Evolutionary conservation across 78 protist genomes (phyloP), one percentile per base, ranked within the genome.

Genomic region (Pelomyxa schiedti): DNA sequence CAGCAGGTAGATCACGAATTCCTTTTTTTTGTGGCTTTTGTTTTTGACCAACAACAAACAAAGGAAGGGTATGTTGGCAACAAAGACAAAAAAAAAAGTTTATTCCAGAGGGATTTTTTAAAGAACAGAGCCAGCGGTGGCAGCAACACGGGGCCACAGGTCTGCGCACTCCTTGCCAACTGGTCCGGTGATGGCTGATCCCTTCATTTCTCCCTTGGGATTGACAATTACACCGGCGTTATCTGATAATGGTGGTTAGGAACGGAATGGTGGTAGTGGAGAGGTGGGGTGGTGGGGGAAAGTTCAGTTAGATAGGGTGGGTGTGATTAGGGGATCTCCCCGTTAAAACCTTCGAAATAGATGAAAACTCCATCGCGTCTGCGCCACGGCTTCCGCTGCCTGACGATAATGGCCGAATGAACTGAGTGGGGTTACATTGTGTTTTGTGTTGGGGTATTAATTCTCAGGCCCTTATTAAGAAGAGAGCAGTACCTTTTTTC

Each of bases 141-240:
- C 65, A 74, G 78, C 78, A 38, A 83, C 81, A 42, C 74, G 71
- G 76, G 99, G 99, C 99, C 99, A 98, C 52, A 97, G 72, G 58
- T 95, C 99, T 38, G 99, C 98, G 91, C 94, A 85, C 82, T 98
- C 99, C 90, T 96, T 95, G 74, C 95, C 97, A 41, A 97, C 96
- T 64, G 99, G 99, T 5, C 99, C 99, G 3, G 92, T 82, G 84
- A 98, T 86, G 76, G 92, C 95, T 1, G 99, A 94, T 41, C 98
- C 99, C 96, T 98, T 96, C 89, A 95, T 89, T 82, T 95, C 99
- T 39, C 99, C 99, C 92, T 97, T 96, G 78, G 78, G 88, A 90
- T 95, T 97, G 65, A 95, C 97, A 64, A 96, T 95, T 42, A 96
- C 99, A 72, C 98, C 99, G 26, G 99, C 99, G 86, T 97, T 97